Evolutionary conservation across 768 basidiomycete genomes (phyloP).

Genomic region (Phanerochaete carnosa): DNA sequence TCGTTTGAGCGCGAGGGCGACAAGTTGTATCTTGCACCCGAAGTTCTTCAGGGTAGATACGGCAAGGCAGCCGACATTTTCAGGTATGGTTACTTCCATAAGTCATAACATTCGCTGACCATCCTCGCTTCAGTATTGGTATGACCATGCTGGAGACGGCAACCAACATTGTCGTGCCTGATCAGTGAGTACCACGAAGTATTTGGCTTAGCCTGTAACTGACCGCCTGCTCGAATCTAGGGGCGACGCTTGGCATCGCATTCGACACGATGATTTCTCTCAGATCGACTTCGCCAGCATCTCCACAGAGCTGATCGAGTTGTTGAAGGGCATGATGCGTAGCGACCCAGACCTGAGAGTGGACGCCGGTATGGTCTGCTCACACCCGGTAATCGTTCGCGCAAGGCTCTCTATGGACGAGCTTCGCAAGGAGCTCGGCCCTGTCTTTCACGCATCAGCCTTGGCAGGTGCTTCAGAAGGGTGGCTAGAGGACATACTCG

Average conservation of each 20-base stretch:
- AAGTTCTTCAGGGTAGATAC: slow-evolving; percentile 89
- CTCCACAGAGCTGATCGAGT: slow-evolving; percentile 60
- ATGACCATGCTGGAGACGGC: slow-evolving; percentile 95
- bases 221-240: slow-evolving; percentile 37
- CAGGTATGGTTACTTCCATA: slow-evolving; percentile 47
- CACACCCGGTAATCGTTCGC: slow-evolving; percentile 61
- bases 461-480: slow-evolving; percentile 55
- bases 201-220: slow-evolving; percentile 9
- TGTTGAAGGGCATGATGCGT: slow-evolving; percentile 78
- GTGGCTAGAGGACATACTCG: slow-evolving; percentile 65
- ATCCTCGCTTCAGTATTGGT: slow-evolving; percentile 66
- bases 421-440: slow-evolving; percentile 35
- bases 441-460: slow-evolving; percentile 57
- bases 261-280: slow-evolving; percentile 88
- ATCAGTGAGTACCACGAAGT: slow-evolving; percentile 64
- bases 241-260: slow-evolving; percentile 91
- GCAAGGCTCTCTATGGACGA: slow-evolving; percentile 63
- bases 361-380: slow-evolving; percentile 51
- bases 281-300: slow-evolving; percentile 66
- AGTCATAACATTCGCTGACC: slow-evolving; percentile 3
- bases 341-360: slow-evolving; percentile 62
- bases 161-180: slow-evolving; percentile 94
- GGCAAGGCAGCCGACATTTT: slow-evolving; percentile 96
- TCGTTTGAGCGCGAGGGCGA: slow-evolving; percentile 95
- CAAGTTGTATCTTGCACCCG: slow-evolving; percentile 94